phyloP scores from a whole-genome alignment of 371 early-diverging fungal genomes.

The Coemansia sp. region DNA sequence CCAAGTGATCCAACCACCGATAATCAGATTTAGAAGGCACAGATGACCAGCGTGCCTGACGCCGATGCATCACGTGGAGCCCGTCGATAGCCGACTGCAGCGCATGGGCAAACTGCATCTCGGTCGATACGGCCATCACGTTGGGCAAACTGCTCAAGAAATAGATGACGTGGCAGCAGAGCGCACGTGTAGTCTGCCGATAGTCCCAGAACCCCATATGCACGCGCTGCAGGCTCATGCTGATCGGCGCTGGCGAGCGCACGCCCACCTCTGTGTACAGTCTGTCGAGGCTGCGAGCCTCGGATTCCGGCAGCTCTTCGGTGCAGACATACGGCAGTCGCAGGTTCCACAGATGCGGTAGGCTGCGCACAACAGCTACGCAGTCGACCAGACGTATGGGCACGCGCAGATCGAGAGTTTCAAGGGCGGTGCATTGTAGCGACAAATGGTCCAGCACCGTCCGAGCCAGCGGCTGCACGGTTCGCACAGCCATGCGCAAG shows the following conservation, averaged over 20 bases:
- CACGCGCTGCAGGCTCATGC: conserved; percentile 13
- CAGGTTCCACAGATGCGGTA: neutral
- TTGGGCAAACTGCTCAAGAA: conserved; percentile 6
- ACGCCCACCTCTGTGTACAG: neutral
- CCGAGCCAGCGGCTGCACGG: neutral
- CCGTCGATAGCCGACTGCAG: conserved; percentile 1
- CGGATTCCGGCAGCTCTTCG: neutral
- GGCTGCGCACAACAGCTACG: neutral
- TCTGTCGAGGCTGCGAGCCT: conserved; percentile 9
- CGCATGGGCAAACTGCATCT: conserved; percentile 1
- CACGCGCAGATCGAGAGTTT: conserved; percentile 15
- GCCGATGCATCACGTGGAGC: conserved; percentile 8
- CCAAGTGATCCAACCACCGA: neutral
- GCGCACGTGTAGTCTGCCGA: conserved; percentile 4
- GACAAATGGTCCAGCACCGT: neutral
- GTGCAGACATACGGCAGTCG: conserved; percentile 21
- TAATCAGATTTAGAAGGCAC: neutral
- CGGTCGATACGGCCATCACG: conserved; percentile 8
- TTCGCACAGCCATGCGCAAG: conserved; percentile 7
- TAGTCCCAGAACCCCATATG: conserved; percentile 34
- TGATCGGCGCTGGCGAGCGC: neutral
- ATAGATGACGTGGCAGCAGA: conserved; percentile 12
- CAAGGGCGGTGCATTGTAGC: neutral
- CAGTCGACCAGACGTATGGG: conserved; percentile 7
- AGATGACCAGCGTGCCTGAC: conserved; percentile 8